Evolutionary conservation across 1,139 yeast genomes (phyloP).

Genomic region (Blastobotrys indianensis): DNA sequence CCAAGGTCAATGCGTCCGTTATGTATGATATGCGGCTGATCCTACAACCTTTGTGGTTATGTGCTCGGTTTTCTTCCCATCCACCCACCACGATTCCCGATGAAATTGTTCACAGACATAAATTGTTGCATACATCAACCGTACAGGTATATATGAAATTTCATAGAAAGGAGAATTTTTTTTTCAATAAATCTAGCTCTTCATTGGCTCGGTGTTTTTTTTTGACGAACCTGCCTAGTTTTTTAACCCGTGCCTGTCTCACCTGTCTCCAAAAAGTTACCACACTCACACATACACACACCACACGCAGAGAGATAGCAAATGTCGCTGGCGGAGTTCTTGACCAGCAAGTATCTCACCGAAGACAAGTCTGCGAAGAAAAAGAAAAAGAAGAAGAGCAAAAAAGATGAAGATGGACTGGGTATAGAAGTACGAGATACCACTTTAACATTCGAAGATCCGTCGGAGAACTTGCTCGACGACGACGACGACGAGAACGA

Average conservation of each 20-base stretch:
- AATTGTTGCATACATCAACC: no score
- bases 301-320: no score
- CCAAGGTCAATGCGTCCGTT: no score
- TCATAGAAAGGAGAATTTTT: not conserved
- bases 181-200: not conserved
- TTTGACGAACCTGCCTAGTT: no score
- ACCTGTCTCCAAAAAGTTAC: not conserved
- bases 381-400: conserved; percentile 30
- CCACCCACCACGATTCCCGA: no score
- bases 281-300: not conserved
- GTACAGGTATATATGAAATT: no score
- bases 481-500: conserved; percentile 13
- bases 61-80: no score
- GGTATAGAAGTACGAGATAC: conserved; percentile 25
- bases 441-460: conserved; percentile 21
- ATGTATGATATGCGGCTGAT: no score
- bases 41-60: no score
- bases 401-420: conserved; percentile 8
- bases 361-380: conserved; percentile 18
- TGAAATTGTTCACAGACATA: no score
- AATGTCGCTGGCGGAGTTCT: conserved; percentile 48
- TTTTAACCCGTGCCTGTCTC: no score
- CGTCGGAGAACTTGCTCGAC: conserved; percentile 4
- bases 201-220: not conserved
- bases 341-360: conserved; percentile 43